Conservation (phyloP, 345 rosid species). For the Eucalyptus sideroxylon region DNA sequence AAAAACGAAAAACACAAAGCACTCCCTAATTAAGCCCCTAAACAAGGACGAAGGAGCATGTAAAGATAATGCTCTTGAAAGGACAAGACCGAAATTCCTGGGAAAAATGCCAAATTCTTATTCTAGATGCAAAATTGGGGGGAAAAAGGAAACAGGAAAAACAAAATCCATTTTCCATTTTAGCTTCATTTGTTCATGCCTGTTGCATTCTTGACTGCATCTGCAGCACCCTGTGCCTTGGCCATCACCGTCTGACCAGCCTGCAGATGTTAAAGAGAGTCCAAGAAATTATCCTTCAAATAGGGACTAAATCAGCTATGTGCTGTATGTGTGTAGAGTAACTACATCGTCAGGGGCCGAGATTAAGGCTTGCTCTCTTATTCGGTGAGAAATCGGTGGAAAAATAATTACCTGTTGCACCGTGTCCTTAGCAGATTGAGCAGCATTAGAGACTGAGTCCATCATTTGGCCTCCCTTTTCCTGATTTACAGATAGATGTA, state of each 20-base stretch:
- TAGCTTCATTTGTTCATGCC: constrained; percentile 1
- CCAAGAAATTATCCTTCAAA: neutral
- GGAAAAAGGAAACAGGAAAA: neutral
- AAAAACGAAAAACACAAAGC: neutral
- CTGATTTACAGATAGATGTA: constrained; percentile 5
- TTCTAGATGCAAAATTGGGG: neutral
- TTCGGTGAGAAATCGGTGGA: neutral
- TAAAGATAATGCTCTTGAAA: neutral
- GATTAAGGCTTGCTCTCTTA: neutral
- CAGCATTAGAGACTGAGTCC: constrained; percentile 42
- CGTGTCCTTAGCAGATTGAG: constrained; percentile 50
- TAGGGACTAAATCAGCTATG: neutral
- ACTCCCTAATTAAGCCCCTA: neutral
- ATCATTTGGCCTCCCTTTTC: constrained; percentile 44
- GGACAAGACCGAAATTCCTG: neutral
- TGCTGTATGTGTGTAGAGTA: neutral
- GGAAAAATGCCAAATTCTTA: neutral
- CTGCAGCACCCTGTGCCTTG: constrained; percentile 45
- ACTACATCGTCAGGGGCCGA: neutral
- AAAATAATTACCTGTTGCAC: constrained; percentile 22
- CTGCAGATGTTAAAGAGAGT: constrained; percentile 1
- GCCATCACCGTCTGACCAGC: constrained; percentile 40
- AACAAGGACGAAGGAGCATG: neutral
- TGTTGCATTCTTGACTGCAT: constrained; percentile 50
- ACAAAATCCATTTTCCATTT: neutral